Conservation (phyloP, 129 eudicot species). For the Pittosporum tobira region DNA sequence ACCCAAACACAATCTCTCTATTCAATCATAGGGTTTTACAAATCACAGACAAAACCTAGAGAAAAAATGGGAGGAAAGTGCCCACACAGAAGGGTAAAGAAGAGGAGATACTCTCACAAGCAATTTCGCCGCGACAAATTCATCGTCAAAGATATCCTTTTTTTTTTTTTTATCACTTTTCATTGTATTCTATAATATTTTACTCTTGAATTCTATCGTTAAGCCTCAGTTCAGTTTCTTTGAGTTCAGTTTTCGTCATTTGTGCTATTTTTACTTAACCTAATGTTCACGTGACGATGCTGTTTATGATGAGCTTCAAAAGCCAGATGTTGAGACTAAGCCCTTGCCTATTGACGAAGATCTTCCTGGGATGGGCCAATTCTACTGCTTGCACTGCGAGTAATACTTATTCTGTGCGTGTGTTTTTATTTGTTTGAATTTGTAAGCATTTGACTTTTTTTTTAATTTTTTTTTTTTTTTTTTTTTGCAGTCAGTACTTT, state of each 20-base stretch:
- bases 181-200: too few species aligned
- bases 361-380: conserved; percentile 92
- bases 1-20: too few species aligned
- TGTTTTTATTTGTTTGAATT: not conserved
- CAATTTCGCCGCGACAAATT: conserved; percentile 57
- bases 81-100: conserved; percentile 67
- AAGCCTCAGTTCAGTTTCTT: not conserved
- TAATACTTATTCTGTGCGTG: conserved; percentile 13
- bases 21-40: conserved; percentile 20
- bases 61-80: conserved; percentile 78
- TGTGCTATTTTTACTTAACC: not conserved
- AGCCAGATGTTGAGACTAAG: conserved; percentile 27
- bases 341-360: conserved; percentile 71
- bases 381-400: conserved; percentile 83
- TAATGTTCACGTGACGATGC: conserved; percentile 53
- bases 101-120: conserved; percentile 69
- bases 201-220: not conserved
- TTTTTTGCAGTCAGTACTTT: conserved; percentile 55
- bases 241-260: not conserved
- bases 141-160: conserved; percentile 61
- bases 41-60: not conserved
- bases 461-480: not conserved
- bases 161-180: not conserved
- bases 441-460: not conserved
- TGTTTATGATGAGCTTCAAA: conserved; percentile 66